These are phyloP conservation scores for Syzygium grande DNA, from an alignment of 345 rosid species.

Conservation along the genomic window DNA sequence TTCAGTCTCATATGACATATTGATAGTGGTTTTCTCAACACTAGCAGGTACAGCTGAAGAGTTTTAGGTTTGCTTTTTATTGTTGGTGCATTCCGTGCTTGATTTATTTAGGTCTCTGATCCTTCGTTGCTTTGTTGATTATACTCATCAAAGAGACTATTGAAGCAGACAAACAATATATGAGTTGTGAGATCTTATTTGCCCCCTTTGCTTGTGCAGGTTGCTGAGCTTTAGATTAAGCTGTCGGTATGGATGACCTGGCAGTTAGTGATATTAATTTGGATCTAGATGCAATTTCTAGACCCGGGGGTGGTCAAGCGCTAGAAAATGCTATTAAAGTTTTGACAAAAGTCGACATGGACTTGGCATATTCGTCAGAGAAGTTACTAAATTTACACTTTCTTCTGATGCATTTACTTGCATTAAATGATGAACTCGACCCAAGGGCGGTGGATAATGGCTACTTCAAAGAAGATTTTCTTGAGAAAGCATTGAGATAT, in stretches of 20 bases:
- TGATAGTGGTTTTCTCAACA: not conserved
- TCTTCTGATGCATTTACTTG: slow-evolving; percentile 70
- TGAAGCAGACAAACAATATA: not conserved
- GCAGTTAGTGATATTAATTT: not conserved
- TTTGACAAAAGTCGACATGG: slow-evolving; percentile 40
- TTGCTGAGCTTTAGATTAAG: not conserved
- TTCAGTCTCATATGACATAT: not conserved
- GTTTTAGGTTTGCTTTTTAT: not conserved
- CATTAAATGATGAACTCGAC: slow-evolving; percentile 51
- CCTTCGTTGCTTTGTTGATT: not conserved
- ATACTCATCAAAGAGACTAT: not conserved
- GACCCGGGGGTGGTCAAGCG: slow-evolving; percentile 15
- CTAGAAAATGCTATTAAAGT: slow-evolving; percentile 26
- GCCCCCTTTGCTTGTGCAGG: not conserved
- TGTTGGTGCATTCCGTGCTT: not conserved
- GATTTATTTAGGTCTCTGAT: not conserved
- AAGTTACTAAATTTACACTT: slow-evolving; percentile 62
- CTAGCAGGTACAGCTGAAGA: not conserved
- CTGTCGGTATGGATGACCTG: not conserved
- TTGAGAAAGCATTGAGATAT: slow-evolving; percentile 62
- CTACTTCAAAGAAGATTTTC: slow-evolving; percentile 25
- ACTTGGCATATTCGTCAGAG: slow-evolving; percentile 45
- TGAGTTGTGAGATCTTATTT: not conserved
- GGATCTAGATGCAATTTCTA: not conserved
- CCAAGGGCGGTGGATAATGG: slow-evolving; percentile 26